Evolutionary conservation across 2,329 filamentous ascomycete species (phyloP).

Genomic region (Aspergillus hiratsukae): DNA sequence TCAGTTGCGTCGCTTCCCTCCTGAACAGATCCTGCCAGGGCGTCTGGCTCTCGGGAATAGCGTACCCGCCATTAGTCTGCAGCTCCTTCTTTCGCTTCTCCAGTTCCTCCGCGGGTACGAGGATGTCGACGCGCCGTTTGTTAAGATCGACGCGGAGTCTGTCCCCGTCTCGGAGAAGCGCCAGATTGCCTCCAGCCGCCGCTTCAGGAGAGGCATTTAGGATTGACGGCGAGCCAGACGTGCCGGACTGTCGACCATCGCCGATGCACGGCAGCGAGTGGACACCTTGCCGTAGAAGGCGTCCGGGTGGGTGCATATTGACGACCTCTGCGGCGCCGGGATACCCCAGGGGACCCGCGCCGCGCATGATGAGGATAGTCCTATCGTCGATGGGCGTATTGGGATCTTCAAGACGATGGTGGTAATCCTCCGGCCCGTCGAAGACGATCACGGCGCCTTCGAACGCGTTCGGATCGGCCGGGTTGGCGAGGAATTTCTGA

Average conservation of each 20-base stretch:
- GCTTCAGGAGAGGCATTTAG: constrained; percentile 55
- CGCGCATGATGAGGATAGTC: constrained; percentile 49
- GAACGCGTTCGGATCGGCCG: constrained; percentile 46
- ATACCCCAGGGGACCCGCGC: constrained; percentile 47
- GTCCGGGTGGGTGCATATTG: constrained; percentile 48
- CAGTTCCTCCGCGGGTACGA: constrained; percentile 43
- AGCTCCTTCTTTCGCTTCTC: constrained; percentile 35
- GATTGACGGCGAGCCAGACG: constrained; percentile 52
- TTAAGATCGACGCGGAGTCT: constrained; percentile 48
- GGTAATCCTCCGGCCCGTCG: constrained; percentile 50
- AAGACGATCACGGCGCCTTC: constrained; percentile 47
- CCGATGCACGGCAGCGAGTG: constrained; percentile 49
- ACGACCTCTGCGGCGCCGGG: constrained; percentile 51
- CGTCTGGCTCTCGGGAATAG: constrained; percentile 41
- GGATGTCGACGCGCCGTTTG: constrained; percentile 47
- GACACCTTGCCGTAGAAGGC: constrained; percentile 44
- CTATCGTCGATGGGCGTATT: constrained; percentile 35
- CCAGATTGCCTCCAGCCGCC: constrained; percentile 51
- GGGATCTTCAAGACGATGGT: constrained; percentile 41
- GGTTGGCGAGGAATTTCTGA: constrained; percentile 43
- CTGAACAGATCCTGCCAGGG: constrained; percentile 51
- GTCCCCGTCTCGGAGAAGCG: constrained; percentile 49
- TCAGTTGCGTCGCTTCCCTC: constrained; percentile 43
- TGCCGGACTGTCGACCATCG: constrained; percentile 53
- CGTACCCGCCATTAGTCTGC: constrained; percentile 36